Percentiles rank a stretch among this genome's conserved stretches.
phyloP scores from a whole-genome alignment of 805 yeast genomes.

The Candida jianshihensis region DNA sequence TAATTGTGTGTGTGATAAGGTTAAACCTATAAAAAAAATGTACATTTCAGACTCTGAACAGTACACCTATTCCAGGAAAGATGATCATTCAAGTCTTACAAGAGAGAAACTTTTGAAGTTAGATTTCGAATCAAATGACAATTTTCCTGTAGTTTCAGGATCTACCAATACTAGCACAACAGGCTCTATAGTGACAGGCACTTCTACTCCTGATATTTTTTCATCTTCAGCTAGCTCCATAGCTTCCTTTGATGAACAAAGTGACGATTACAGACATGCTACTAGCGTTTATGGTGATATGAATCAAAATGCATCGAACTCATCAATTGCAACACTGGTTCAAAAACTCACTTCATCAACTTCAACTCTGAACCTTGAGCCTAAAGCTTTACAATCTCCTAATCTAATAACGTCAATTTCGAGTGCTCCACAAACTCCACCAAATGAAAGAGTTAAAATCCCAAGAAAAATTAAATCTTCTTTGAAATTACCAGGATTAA shows the following conservation, averaged over 20 bases:
- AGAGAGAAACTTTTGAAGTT: too few relatives aligned
- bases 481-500: conserved; percentile 37
- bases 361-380: conserved; percentile 13
- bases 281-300: not conserved
- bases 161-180: not conserved
- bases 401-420: not conserved
- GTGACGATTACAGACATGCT: conserved; percentile 12
- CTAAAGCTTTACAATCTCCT: conserved; percentile 1
- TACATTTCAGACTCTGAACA: not conserved
- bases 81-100: conserved; percentile 1
- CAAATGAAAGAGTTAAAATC: not conserved
- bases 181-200: not conserved
- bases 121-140: too few relatives aligned
- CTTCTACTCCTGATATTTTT: conserved; percentile 4
- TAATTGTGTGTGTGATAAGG: too few relatives aligned
- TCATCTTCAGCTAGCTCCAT: conserved; percentile 14
- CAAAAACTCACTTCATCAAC: conserved; percentile 18
- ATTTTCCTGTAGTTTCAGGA: too few relatives aligned
- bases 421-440: conserved; percentile 8
- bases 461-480: conserved; percentile 30
- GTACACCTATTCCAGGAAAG: not conserved
- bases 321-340: conserved; percentile 20
- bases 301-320: conserved; percentile 4
- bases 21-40: too few relatives aligned
- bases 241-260: conserved; percentile 16